These are phyloP conservation scores for Haplosporangium sp. DNA, from an alignment of 371 early-diverging fungal genomes.

Conservation along the genomic window DNA sequence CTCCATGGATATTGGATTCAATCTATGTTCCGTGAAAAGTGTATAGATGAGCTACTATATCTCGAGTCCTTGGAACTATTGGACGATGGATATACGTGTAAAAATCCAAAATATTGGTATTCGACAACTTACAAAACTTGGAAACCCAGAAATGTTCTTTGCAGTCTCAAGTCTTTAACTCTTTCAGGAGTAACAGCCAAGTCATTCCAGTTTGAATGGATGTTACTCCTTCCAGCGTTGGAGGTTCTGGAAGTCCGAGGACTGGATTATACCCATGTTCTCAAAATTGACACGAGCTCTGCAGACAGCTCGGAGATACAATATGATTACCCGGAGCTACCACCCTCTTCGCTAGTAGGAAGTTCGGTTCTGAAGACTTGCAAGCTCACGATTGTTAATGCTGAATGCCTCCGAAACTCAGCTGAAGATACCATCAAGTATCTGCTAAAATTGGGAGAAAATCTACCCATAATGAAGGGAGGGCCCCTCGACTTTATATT, in stretches of 20 bases:
- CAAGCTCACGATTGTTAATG: constrained; percentile 7
- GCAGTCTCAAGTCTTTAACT: constrained; percentile 8
- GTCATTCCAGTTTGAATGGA: constrained; percentile 14
- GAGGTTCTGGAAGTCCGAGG: constrained; percentile 11
- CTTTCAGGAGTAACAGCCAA: constrained; percentile 11
- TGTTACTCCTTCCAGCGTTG: constrained; percentile 5
- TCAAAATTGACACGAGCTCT: neutral
- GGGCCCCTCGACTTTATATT: neutral
- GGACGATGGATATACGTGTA: neutral
- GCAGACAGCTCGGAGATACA: neutral
- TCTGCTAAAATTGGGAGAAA: neutral
- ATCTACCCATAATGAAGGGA: no score
- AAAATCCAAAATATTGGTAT: neutral
- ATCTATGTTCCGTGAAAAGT: neutral
- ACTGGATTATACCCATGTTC: constrained; percentile 2
- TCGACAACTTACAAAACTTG: neutral
- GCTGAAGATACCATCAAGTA: neutral
- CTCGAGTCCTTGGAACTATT: constrained; percentile 12
- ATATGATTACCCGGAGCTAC: no score
- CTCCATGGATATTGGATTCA: constrained; percentile 3
- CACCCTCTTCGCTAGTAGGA: neutral
- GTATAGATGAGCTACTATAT: neutral
- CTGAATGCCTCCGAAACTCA: neutral
- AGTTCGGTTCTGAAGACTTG: neutral
- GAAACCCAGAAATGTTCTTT: no score